These are phyloP conservation scores for Saccharomycopsis sp. DNA, from an alignment of 805 yeast species.

Conservation along the genomic window DNA sequence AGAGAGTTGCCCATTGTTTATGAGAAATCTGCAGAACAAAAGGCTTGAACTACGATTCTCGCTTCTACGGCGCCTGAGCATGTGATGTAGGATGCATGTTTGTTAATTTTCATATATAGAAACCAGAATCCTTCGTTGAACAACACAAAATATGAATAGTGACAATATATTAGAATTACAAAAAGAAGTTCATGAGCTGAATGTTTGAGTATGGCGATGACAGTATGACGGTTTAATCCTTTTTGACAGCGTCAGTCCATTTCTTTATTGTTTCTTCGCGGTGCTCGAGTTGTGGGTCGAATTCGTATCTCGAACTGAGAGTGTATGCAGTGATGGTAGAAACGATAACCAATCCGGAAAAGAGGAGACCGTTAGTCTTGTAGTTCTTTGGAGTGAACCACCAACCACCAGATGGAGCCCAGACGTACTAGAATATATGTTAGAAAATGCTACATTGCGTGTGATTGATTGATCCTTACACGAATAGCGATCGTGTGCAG, in stretches of 20 bases:
- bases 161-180: background rate
- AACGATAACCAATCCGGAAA: conserved; percentile 7
- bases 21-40: background rate
- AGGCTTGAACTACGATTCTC: no score
- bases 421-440: conserved; percentile 17
- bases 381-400: conserved; percentile 21
- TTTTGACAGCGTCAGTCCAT: conserved; percentile 20
- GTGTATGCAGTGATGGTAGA: conserved; percentile 2
- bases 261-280: conserved; percentile 15
- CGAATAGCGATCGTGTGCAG: background rate
- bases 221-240: no score
- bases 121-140: background rate
- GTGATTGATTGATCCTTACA: no score
- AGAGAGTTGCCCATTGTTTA: background rate
- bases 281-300: conserved; percentile 17
- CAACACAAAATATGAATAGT: background rate
- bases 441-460: background rate
- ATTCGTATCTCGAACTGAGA: background rate
- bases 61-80: no score
- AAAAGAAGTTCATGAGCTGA: background rate
- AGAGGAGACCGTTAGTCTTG: conserved; percentile 16
- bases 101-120: background rate
- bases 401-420: conserved; percentile 23
- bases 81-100: background rate
- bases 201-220: no score